phyloP scores from a whole-genome alignment of 2,329 filamentous ascomycete species.

The Trichoderma oligosporum region DNA sequence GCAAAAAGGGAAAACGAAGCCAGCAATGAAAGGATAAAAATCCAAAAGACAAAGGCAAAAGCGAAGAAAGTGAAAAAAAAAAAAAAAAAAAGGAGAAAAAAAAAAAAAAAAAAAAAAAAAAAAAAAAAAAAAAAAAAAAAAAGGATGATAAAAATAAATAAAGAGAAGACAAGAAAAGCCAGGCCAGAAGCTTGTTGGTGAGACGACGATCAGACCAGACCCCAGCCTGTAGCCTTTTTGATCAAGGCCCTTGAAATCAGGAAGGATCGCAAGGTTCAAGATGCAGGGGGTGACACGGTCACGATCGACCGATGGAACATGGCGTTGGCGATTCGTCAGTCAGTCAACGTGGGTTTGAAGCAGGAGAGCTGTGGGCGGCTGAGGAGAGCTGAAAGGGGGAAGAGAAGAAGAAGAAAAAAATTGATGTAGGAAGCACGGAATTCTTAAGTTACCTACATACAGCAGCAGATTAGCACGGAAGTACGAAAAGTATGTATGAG shows the following conservation, averaged over 20 bases:
- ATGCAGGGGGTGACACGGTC: conserved; percentile 18
- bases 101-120: background rate
- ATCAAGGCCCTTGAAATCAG: conserved; percentile 6
- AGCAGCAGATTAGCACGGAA: no score
- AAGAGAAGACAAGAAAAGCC: background rate
- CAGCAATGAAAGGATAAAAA: background rate
- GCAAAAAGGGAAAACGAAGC: conserved; percentile 2
- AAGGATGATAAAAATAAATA: background rate
- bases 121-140: background rate
- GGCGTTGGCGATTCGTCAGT: conserved; percentile 17
- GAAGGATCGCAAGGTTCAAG: conserved; percentile 16
- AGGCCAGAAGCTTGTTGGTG: conserved; percentile 11
- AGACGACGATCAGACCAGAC: conserved; percentile 4
- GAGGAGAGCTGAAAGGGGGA: background rate
- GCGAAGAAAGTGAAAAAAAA: background rate
- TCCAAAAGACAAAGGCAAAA: background rate
- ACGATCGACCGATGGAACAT: conserved; percentile 12
- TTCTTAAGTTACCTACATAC: no score
- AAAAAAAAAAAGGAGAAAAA: background rate
- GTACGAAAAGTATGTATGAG: background rate
- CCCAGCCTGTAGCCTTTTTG: no score
- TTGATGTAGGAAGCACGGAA: background rate
- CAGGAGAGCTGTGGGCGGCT: background rate
- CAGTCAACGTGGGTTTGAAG: background rate
- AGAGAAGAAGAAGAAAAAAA: background rate